Evolutionary conservation across 306 rosid species (phyloP).

Genomic region (Corylus avellana): DNA sequence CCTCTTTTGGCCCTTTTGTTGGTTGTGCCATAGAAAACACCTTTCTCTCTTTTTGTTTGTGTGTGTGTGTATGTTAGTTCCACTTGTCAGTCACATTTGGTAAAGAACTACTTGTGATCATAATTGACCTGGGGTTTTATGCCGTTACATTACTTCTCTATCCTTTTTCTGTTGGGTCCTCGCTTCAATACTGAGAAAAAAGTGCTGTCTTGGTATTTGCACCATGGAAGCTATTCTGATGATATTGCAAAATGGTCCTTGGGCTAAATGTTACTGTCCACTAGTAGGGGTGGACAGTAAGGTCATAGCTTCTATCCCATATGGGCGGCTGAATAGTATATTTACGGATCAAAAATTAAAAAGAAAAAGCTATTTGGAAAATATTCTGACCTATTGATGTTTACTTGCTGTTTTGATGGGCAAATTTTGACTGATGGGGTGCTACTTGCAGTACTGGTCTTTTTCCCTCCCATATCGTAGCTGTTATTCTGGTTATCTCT

Average conservation of each 20-base stretch:
- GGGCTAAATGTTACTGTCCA: neutral
- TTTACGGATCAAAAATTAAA: no score
- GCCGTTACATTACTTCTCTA: neutral
- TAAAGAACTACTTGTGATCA: neutral
- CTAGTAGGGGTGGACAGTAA: neutral
- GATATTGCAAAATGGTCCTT: neutral
- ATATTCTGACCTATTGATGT: neutral
- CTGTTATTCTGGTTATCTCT: neutral
- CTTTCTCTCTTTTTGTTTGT: neutral
- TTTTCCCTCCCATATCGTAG: neutral
- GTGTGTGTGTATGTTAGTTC: neutral
- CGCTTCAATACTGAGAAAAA: neutral
- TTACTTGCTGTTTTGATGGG: neutral
- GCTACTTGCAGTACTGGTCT: neutral
- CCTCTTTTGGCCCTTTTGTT: neutral
- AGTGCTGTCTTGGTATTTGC: neutral
- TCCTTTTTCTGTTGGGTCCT: neutral
- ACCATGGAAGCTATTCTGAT: neutral
- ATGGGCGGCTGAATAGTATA: neutral
- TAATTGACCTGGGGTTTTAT: conserved; percentile 3
- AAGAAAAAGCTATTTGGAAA: neutral
- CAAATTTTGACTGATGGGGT: neutral
- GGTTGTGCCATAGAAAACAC: neutral
- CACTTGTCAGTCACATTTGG: conserved; percentile 6
- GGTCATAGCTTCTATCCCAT: neutral